Evolutionary conservation across 2,329 filamentous ascomycete genomes (phyloP), one percentile per base, ranked within the genome.

Genomic region (Sporothrix globosa): DNA sequence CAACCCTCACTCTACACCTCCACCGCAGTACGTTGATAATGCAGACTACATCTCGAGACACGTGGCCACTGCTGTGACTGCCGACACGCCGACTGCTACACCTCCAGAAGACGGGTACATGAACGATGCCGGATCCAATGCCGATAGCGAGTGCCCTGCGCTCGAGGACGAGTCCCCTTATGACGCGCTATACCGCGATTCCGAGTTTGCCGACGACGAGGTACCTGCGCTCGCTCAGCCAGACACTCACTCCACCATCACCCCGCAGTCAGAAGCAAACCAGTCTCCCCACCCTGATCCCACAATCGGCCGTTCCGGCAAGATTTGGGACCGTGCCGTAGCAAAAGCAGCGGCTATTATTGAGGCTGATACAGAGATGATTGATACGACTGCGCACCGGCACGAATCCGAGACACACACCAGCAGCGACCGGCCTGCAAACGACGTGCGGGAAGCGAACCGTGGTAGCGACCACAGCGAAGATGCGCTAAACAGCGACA

Each of bases 61-160:
- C 21, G 54, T 53, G 3, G 48, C 61, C n/a, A 27, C 48, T 10
- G 24, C 48, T 39, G 39, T 41, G 1, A 52, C 46, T 14, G 50
- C 39, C 21, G 67, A 66, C 11, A 21, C 46, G 21, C 34, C 69
- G 19, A 46, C 70, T 9, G 27, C 58, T 13, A 56, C 39, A 3
- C 66, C 41, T 11, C 39, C 30, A 7, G 44, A 41, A n/a, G 44
- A 53, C 56, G 68, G 60, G 39, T 61, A n/a, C 21, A 68, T 69
- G 53, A 54, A 68, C 58, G 70, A 69, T 24, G 61, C 66, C 1
- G 50, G 58, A 3, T 53, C 66, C 10, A 67, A 66, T 11, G 63
- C 70, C 4, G 69, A 67, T 9, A 70, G 69, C 30, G 69, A 70
- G 46, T 56, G 68, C 50, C 27, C 60, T 5, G 60, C 50, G n/a